Evolutionary conservation across 495 filamentous ascomycete species (phyloP).

Genomic region (Pseudotulostoma volvatum): DNA sequence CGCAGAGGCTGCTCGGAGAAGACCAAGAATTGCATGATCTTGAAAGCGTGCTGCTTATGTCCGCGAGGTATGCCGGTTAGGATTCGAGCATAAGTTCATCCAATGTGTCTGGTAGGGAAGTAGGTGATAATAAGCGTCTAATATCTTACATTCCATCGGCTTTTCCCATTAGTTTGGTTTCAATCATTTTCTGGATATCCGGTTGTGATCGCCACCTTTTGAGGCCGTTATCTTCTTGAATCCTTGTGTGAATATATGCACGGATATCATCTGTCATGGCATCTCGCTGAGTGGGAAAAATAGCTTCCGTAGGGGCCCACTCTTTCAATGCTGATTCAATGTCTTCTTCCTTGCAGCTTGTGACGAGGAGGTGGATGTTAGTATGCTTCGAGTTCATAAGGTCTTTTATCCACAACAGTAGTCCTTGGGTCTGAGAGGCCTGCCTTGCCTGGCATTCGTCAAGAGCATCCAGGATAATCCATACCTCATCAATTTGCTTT

Average conservation of each 20-base stretch:
- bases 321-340: slow-evolving; percentile 15
- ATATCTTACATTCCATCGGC: slow-evolving; percentile 15
- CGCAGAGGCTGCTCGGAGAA: slow-evolving; percentile 8
- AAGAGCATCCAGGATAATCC: slow-evolving; percentile 15
- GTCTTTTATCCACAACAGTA: slow-evolving; percentile 7
- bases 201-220: slow-evolving; percentile 9
- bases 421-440: background rate
- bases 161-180: slow-evolving; percentile 8
- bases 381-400: slow-evolving; percentile 3
- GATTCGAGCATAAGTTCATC: slow-evolving; percentile 21
- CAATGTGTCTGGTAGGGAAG: slow-evolving; percentile 13
- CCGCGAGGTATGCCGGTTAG: slow-evolving; percentile 9
- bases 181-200: slow-evolving; percentile 6
- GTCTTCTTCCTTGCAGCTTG: slow-evolving; percentile 13
- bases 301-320: slow-evolving; percentile 10
- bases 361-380: slow-evolving; percentile 9
- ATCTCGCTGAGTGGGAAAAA: slow-evolving; percentile 3
- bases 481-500: background rate
- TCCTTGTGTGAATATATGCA: slow-evolving; percentile 6
- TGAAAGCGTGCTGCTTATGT: slow-evolving; percentile 7
- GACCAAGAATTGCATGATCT: slow-evolving; percentile 15
- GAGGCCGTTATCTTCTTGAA: slow-evolving; percentile 5
- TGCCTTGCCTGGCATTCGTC: slow-evolving; percentile 14
- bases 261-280: slow-evolving; percentile 12
- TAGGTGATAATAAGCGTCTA: background rate